Base-by-base conservation (phyloP, 345 rosid species). In the Gossypium longicalyx region DNA sequence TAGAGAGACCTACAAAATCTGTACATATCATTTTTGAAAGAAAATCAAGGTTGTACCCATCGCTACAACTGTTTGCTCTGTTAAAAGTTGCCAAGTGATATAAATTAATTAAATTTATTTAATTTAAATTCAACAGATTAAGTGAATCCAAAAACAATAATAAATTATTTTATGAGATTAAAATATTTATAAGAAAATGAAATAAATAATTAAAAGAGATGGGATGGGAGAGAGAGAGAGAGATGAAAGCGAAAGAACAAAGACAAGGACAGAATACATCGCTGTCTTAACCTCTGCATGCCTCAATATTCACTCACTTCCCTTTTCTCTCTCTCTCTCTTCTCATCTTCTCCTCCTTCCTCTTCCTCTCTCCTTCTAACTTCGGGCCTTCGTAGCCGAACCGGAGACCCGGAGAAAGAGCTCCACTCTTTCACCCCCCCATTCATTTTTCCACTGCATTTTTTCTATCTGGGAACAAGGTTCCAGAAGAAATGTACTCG, bases 401-500 rank as follows among this genome's bases (percentile, higher is more conserved):
- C 47, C 45, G 29, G 74, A 8, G 3, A 41, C 4, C 71, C 0
- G 57, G 1, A 2, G 0, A 67, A 12, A 7, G 17, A 9, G 20
- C 0, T 17, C 11, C 56, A 45, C 34, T 34, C 48, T 20, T 12
- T 12, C 15, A 48, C 2, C 4, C 5, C 5, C 56, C n/a, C 17
- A n/a, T 56, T 67, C 20, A 23, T 8, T 47, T 48, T 2, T 5
- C 3, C 38, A 1, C 56, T 52, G 25, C 73, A 12, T 25, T 53
- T 27, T 19, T 34, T 22, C 2, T 72, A 67, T 71, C 41, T 71
- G 20, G 8, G 75, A 16, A 57, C 29, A 44, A 29, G 4, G 34
- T 38, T 56, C 29, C 15, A 62, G 63, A 48, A 34, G 71, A 67
- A 81, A 90, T 90, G 98, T 91, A 87, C 93, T 79, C 95, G 20